phyloP scores from a whole-genome alignment of 495 filamentous ascomycete genomes.

The Tuber aestivum region DNA sequence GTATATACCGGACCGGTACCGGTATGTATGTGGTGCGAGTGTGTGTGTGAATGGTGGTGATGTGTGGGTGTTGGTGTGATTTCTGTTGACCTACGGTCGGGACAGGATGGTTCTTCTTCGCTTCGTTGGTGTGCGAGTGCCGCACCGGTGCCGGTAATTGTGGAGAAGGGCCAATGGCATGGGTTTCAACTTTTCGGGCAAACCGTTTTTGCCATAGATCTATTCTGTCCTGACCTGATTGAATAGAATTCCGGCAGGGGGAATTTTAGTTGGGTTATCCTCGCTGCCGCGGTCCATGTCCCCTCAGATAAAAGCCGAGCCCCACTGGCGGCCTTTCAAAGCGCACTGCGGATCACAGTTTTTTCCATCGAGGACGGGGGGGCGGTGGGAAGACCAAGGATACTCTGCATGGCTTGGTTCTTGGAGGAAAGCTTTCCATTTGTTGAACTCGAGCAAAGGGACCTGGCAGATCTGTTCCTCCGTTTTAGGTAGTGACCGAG shows the following conservation, averaged over 20 bases:
- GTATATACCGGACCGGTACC: constrained; percentile 11
- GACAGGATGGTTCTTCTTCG: constrained; percentile 15
- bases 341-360: constrained; percentile 41
- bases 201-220: constrained; percentile 24
- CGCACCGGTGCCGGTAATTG: too few relatives aligned
- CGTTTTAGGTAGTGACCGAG: constrained; percentile 17
- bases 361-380: constrained; percentile 18
- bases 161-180: constrained; percentile 34
- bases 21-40: too few relatives aligned
- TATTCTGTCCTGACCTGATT: constrained; percentile 9
- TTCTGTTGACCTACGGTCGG: background rate
- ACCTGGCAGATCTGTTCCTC: constrained; percentile 17
- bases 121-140: constrained; percentile 34
- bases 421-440: constrained; percentile 12
- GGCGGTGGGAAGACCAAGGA: too few relatives aligned
- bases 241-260: constrained; percentile 20
- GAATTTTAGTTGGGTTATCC: constrained; percentile 28
- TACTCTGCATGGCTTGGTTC: constrained; percentile 12
- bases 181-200: constrained; percentile 20
- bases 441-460: constrained; percentile 18
- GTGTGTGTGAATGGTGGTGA: background rate
- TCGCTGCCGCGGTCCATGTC: constrained; percentile 36
- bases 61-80: background rate
- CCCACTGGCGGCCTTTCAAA: constrained; percentile 31
- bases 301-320: constrained; percentile 39